phyloP scores from a whole-genome alignment of 345 rosid genomes.

The Boechera stricta region DNA sequence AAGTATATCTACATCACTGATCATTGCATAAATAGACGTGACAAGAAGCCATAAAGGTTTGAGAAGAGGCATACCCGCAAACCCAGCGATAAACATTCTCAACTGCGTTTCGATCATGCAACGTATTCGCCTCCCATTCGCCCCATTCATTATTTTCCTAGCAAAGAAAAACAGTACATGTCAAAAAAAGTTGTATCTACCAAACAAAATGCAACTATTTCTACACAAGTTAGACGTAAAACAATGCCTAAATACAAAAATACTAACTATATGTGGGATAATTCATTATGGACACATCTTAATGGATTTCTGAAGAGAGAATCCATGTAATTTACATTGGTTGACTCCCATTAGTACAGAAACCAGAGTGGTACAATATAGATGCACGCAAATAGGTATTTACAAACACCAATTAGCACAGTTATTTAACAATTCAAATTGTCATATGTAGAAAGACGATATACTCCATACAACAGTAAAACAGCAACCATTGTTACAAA shows the following conservation, averaged over 20 bases:
- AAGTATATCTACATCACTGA: conserved; percentile 4
- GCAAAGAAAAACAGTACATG: background rate
- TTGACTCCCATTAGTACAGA: background rate
- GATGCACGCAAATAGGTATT: conserved; percentile 4
- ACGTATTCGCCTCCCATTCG: conserved; percentile 75
- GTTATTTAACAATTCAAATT: background rate
- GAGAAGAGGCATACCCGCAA: conserved; percentile 70
- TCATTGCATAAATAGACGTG: conserved; percentile 11
- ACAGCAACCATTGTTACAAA: background rate
- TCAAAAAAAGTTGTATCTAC: conserved; percentile 5
- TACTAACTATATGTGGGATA: background rate
- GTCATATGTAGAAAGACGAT: background rate
- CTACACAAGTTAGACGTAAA: conserved; percentile 9
- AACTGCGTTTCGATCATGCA: conserved; percentile 80
- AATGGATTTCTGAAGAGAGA: conserved; percentile 11
- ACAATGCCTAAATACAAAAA: conserved; percentile 1
- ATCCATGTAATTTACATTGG: conserved; percentile 3
- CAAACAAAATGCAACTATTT: conserved; percentile 27
- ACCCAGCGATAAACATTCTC: conserved; percentile 96
- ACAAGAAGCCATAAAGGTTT: conserved; percentile 16
- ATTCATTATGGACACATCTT: background rate
- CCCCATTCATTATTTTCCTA: conserved; percentile 85
- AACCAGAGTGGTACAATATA: conserved; percentile 20
- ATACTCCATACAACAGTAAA: conserved; percentile 6
- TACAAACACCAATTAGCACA: conserved; percentile 4